phyloP scores from a whole-genome alignment of 1,284 basidiomycete genomes.

The Heterobasidion parviporum region DNA sequence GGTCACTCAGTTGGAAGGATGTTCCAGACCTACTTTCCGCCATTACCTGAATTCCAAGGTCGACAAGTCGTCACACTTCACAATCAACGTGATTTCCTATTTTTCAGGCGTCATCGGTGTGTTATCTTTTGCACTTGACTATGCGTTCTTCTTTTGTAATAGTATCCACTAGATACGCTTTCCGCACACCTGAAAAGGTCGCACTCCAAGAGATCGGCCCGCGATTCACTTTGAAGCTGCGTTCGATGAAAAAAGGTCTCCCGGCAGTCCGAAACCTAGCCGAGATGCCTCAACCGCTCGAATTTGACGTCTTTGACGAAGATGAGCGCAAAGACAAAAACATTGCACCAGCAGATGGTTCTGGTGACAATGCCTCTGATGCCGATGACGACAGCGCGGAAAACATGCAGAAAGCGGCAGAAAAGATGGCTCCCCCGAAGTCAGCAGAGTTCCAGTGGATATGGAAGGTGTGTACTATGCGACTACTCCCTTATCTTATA shows the following conservation, averaged over 20 bases:
- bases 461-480: conserved; percentile 65
- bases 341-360: not conserved
- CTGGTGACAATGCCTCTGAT: conserved; percentile 5
- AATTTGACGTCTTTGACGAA: conserved; percentile 51
- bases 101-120: conserved; percentile 90
- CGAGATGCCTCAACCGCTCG: conserved; percentile 45
- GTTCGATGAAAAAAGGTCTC: conserved; percentile 83
- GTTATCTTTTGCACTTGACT: conserved; percentile 15
- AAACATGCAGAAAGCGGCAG: conserved; percentile 10
- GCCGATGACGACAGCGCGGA: conserved; percentile 13
- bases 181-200: conserved; percentile 86
- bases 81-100: conserved; percentile 97
- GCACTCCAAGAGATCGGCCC: conserved; percentile 97
- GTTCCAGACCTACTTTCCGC: conserved; percentile 94
- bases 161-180: conserved; percentile 66
- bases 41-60: conserved; percentile 92
- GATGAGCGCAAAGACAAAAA: conserved; percentile 16
- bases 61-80: conserved; percentile 96
- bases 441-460: conserved; percentile 70
- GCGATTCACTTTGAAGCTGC: conserved; percentile 91
- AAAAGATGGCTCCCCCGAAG: conserved; percentile 38
- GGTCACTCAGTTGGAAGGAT: conserved; percentile 91
- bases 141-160: not conserved
- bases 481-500: not conserved
- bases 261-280: conserved; percentile 71